A percentile compares a stretch with the other conserved stretches of the same genome.
phyloP scores from a whole-genome alignment of 805 yeast genomes.

The Barnettozyma salicaria region DNA sequence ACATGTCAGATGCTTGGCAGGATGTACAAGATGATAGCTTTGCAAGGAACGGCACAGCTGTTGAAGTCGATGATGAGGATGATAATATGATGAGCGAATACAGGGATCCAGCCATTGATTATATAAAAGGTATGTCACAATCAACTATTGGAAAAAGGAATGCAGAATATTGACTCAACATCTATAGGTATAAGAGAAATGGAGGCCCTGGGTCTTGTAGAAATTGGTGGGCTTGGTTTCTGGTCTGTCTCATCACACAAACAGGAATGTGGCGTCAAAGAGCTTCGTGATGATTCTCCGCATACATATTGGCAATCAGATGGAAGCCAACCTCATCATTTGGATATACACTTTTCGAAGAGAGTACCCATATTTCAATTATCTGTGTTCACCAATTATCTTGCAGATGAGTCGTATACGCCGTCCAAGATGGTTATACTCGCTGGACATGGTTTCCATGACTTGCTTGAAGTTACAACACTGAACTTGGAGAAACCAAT shows the following conservation, averaged over 20 bases:
- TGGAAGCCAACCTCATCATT: conserved; percentile 80
- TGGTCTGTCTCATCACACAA: conserved; percentile 82
- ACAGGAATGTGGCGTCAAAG: conserved; percentile 63
- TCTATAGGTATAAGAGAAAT: conserved; percentile 44
- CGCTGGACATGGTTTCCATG: conserved; percentile 80
- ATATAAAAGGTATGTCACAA: conserved; percentile 16
- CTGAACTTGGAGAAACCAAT: conserved; percentile 56
- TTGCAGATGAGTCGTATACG: conserved; percentile 85
- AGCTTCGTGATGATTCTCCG: conserved; percentile 68
- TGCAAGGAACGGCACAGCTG: not conserved
- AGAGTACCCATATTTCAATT: conserved; percentile 63
- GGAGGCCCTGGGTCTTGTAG: conserved; percentile 56
- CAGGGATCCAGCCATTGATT: conserved; percentile 14
- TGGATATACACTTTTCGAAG: conserved; percentile 76
- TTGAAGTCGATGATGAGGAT: conserved; percentile 3
- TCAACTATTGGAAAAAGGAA: not conserved
- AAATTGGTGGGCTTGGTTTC: conserved; percentile 72
- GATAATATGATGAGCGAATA: conserved; percentile 8
- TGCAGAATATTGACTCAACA: not conserved
- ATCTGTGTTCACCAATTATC: conserved; percentile 63
- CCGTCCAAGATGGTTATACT: conserved; percentile 61
- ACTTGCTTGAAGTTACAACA: conserved; percentile 58
- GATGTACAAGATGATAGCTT: conserved; percentile 20
- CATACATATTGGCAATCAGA: conserved; percentile 90
- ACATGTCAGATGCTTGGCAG: conserved; percentile 29